Evolutionary conservation across 768 basidiomycete genomes (phyloP).

Genomic region (Suillus occidentalis): DNA sequence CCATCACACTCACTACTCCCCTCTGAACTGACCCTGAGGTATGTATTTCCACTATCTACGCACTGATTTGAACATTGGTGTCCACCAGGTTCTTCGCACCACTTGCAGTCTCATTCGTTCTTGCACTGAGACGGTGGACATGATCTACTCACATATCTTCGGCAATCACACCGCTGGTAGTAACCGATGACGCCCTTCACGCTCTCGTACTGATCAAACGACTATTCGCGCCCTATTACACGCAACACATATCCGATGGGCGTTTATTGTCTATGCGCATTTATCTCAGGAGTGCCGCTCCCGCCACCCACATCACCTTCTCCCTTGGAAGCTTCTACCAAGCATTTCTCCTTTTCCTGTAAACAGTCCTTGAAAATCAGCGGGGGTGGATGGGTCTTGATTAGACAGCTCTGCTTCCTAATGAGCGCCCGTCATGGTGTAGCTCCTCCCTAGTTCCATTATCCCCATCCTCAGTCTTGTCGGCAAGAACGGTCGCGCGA

Average conservation of each 20-base stretch:
- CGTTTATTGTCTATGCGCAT: conserved; percentile 51
- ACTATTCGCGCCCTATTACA: conserved; percentile 62
- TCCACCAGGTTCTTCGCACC: conserved; percentile 64
- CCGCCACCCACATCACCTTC: conserved; percentile 36
- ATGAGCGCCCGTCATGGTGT: conserved; percentile 90
- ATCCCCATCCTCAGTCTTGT: conserved; percentile 64
- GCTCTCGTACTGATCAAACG: conserved; percentile 51
- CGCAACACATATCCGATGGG: conserved; percentile 71
- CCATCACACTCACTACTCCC: conserved; percentile 35
- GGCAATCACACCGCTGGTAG: conserved; percentile 36
- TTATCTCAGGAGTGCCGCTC: conserved; percentile 56
- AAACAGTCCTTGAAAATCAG: too few species aligned
- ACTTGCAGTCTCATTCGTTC: conserved; percentile 41
- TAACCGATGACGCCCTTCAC: conserved; percentile 60
- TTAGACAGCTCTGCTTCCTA: conserved; percentile 84
- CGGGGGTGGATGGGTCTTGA: too few species aligned
- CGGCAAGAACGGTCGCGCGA: conserved; percentile 50
- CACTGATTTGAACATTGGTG: conserved; percentile 6
- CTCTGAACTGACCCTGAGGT: conserved; percentile 51
- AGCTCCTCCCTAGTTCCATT: conserved; percentile 55
- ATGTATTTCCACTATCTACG: conserved; percentile 5
- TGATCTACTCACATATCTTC: conserved; percentile 18
- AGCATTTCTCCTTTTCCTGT: too few species aligned
- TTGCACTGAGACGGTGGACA: conserved; percentile 33
- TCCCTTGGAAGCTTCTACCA: conserved; percentile 27